These are phyloP conservation scores for Ceratocystis lukuohia DNA, from an alignment of 2,329 filamentous ascomycete species.

Conservation along the genomic window DNA sequence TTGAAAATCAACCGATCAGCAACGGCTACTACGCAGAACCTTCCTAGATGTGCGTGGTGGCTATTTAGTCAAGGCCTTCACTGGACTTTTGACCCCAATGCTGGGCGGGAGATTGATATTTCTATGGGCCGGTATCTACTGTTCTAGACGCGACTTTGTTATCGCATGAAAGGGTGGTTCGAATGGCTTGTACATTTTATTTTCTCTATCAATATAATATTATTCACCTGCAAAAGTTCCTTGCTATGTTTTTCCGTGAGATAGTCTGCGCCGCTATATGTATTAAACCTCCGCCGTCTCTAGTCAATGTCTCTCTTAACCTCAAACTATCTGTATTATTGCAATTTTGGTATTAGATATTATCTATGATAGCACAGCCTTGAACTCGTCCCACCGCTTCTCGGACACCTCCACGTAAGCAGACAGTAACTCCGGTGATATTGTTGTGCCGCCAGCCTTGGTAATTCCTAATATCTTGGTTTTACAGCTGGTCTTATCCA, in stretches of 20 bases:
- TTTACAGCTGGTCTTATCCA: slow-evolving; percentile 46
- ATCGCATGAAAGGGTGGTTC: slow-evolving; percentile 63
- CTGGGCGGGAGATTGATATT: slow-evolving; percentile 50
- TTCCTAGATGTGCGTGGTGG: slow-evolving; percentile 16
- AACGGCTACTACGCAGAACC: slow-evolving; percentile 24
- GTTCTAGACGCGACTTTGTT: slow-evolving; percentile 51
- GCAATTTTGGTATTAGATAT: not conserved
- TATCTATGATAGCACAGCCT: slow-evolving; percentile 27
- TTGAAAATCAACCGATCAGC: slow-evolving; percentile 30
- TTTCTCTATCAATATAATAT: slow-evolving; percentile 16
- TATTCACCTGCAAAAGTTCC: not conserved
- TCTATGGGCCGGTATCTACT: slow-evolving; percentile 70
- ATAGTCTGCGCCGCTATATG: too few species aligned
- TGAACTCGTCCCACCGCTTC: slow-evolving; percentile 22
- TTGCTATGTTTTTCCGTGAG: too few species aligned
- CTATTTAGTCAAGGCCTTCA: slow-evolving; percentile 16
- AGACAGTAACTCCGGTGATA: slow-evolving; percentile 43
- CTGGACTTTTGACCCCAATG: slow-evolving; percentile 32
- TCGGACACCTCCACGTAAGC: slow-evolving; percentile 19
- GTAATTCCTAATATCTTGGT: slow-evolving; percentile 57
- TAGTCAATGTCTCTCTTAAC: too few species aligned
- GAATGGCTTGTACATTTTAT: slow-evolving; percentile 67
- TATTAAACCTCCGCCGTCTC: too few species aligned
- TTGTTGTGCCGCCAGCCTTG: slow-evolving; percentile 64
- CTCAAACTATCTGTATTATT: not conserved